Base-by-base conservation (phyloP, 1,284 basidiomycete genomes). In the Peniophora sp. region DNA sequence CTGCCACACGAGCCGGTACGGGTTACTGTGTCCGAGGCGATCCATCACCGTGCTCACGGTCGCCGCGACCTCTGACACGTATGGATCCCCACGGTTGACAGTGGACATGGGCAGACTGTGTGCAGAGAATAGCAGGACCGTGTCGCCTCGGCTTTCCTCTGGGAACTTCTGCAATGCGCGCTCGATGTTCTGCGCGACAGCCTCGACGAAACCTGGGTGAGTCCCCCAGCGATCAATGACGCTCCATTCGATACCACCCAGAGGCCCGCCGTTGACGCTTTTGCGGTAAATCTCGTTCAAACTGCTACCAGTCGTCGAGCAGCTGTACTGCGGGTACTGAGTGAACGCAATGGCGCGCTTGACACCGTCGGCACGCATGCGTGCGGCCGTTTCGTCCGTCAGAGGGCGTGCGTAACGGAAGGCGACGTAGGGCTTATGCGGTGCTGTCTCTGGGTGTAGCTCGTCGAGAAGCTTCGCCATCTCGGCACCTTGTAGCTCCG, bases 281-380 rank as follows among this genome's bases (percentile, higher is more conserved):
- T 69, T 71, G 58, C 84, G 66, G 65, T 85, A 97, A 39, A 99
- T 73, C 70, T 99, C 96, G 64, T 99, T 99, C 61, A 99, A 65
- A 64, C 89, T 94, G 70, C 92, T 96, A 38, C 97, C 97, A 0
- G 97, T 99, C 3, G 97, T 99, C 56, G 90, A 94, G 70, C 97
- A 99, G 62, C 89, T 93, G 71, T 99, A 99, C 68, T 99, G 97
- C 1, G 97, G 97, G 66, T 99, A 99, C 70, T 99, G 97, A 2
- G 92, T 93, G 71, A 99, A 99, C 19, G 95, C 97, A 22, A 99
- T 77, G 0, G 96, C 97, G 51, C 95, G 78, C 63, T 79, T 87
- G 34, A 99, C 93, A 19, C 95, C 93, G 64, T 99, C 97, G 49
- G 73, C 78, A 67, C 83, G 85, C 87, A 99, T 89, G 67, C 92